Evolutionary conservation across 805 yeast species (phyloP).

Genomic region (Candida piceae): DNA sequence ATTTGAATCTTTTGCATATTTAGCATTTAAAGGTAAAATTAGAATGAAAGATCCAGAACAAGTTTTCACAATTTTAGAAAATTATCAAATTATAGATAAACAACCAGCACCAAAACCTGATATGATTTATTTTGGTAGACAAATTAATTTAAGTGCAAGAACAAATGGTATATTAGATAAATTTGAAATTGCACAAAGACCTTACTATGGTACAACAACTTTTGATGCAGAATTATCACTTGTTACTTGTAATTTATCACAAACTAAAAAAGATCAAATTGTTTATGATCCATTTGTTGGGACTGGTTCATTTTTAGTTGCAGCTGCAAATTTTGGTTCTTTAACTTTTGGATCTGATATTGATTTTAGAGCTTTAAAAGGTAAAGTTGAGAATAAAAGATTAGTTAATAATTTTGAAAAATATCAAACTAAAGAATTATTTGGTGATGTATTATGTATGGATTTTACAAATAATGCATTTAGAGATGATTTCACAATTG

Average conservation of each 20-base stretch:
- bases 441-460: conserved; percentile 79
- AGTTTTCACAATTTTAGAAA: conserved; percentile 68
- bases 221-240: conserved; percentile 92
- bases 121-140: conserved; percentile 70
- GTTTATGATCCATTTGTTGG: conserved; percentile 96
- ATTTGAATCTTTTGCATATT: conserved; percentile 67
- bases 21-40: conserved; percentile 74
- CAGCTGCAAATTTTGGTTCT: conserved; percentile 84
- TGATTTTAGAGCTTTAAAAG: conserved; percentile 73
- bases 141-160: conserved; percentile 59
- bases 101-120: conserved; percentile 44
- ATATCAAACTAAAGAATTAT: conserved; percentile 52
- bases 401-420: conserved; percentile 65
- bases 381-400: conserved; percentile 42
- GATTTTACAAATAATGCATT: conserved; percentile 92
- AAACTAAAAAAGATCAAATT: conserved; percentile 56
- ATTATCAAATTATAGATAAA: conserved; percentile 39
- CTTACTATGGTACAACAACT: conserved; percentile 92
- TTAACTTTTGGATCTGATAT: conserved; percentile 83
- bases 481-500: conserved; percentile 56
- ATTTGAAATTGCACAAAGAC: conserved; percentile 76
- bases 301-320: conserved; percentile 89
- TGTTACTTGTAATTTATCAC: conserved; percentile 83
- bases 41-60: conserved; percentile 72
- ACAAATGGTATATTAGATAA: conserved; percentile 59